Conservation (phyloP, 2,329 filamentous ascomycete species). For the Coniochaeta ligniaria region DNA sequence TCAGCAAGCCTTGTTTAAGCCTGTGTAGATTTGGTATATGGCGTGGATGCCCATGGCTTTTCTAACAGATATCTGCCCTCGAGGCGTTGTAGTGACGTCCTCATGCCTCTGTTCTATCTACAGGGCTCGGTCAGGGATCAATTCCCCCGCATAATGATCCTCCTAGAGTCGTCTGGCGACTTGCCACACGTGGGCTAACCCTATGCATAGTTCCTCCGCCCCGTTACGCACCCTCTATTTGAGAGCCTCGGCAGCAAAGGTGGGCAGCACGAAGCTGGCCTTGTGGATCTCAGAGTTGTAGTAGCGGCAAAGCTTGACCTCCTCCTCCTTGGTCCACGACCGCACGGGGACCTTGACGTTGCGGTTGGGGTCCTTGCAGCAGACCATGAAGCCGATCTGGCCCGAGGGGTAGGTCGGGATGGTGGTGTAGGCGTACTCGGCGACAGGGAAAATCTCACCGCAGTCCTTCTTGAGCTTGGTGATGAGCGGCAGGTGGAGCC, state of each 20-base stretch:
- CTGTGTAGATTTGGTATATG: not conserved
- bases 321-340: slow-evolving; percentile 76
- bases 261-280: slow-evolving; percentile 88
- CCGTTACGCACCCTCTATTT: slow-evolving; percentile 16
- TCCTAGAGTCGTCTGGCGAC: not conserved
- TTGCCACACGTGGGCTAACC: not conserved
- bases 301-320: slow-evolving; percentile 89
- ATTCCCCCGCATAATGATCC: not conserved
- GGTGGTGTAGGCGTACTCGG: slow-evolving; percentile 98
- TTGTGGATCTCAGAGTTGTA: slow-evolving; percentile 97
- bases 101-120: not conserved
- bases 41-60: not conserved
- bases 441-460: slow-evolving; percentile 93
- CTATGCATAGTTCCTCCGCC: not conserved
- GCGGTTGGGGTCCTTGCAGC: slow-evolving; percentile 83
- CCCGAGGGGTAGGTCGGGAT: slow-evolving; percentile 98
- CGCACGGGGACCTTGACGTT: slow-evolving; percentile 83
- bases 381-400: slow-evolving; percentile 99
- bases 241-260: slow-evolving; percentile 77
- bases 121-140: not conserved
- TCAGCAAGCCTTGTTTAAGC: not conserved
- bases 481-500: slow-evolving; percentile 94
- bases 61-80: not conserved
- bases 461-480: slow-evolving; percentile 93
- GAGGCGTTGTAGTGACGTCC: not conserved